phyloP scores from a whole-genome alignment of 805 yeast species.

The Yamadazyma tumulicola region DNA sequence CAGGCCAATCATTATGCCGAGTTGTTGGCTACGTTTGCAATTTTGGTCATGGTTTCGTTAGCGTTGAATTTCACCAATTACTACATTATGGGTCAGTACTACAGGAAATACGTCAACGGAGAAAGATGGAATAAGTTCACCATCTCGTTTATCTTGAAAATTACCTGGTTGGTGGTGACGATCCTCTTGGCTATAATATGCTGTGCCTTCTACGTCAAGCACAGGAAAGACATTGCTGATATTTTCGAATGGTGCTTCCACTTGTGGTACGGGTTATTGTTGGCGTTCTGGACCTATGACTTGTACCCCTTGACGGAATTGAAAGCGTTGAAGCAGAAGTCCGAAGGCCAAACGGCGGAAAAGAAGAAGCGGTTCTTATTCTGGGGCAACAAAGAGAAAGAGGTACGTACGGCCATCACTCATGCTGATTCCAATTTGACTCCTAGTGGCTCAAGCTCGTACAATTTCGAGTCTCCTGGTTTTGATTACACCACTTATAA shows the following conservation, averaged over 20 bases:
- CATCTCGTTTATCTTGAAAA: slow-evolving; percentile 22
- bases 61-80: slow-evolving; percentile 25
- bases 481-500: slow-evolving; percentile 11
- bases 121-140: slow-evolving; percentile 27
- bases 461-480: slow-evolving; percentile 12
- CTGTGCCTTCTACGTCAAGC: slow-evolving; percentile 20
- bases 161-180: slow-evolving; percentile 21
- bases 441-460: slow-evolving; percentile 8
- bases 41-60: slow-evolving; percentile 22
- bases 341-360: neutral
- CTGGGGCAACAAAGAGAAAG: slow-evolving; percentile 10
- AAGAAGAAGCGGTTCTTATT: slow-evolving; percentile 9
- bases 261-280: slow-evolving; percentile 23
- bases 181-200: slow-evolving; percentile 18
- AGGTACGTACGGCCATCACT: slow-evolving; percentile 7
- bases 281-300: slow-evolving; percentile 27
- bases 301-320: slow-evolving; percentile 26
- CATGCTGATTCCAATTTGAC: slow-evolving; percentile 11
- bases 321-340: slow-evolving; percentile 10
- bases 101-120: slow-evolving; percentile 24
- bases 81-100: slow-evolving; percentile 28
- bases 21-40: slow-evolving; percentile 21
- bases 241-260: slow-evolving; percentile 26
- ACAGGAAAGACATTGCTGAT: slow-evolving; percentile 15
- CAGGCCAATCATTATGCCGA: slow-evolving; percentile 20